phyloP scores from a whole-genome alignment of 2,329 filamentous ascomycete species.

The Aureobasidium sp. region DNA sequence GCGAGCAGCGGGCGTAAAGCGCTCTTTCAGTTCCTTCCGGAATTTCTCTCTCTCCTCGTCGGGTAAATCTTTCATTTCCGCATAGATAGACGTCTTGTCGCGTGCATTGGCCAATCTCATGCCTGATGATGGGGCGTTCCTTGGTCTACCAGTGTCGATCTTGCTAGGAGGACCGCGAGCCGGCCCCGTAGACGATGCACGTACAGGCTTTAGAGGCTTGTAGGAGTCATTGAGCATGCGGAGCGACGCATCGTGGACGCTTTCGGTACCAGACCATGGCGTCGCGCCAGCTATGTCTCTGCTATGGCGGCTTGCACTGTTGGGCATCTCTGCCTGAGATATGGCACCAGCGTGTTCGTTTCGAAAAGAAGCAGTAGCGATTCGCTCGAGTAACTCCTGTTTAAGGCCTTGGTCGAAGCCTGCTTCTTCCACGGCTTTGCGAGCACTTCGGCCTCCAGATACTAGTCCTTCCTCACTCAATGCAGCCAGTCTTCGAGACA shows the following conservation, averaged over 20 bases:
- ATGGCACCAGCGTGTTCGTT: conserved; percentile 46
- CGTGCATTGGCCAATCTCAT: conserved; percentile 48
- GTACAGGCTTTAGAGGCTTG: conserved; percentile 42
- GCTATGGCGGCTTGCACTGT: conserved; percentile 59
- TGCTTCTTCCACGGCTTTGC: conserved; percentile 50
- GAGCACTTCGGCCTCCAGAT: conserved; percentile 45
- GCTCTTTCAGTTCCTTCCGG: conserved; percentile 65
- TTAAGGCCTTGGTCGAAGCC: conserved; percentile 56
- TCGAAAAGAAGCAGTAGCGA: conserved; percentile 47
- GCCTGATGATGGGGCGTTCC: conserved; percentile 33
- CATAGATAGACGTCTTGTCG: conserved; percentile 50
- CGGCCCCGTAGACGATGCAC: conserved; percentile 22
- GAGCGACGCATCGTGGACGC: conserved; percentile 63
- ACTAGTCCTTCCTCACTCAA: conserved; percentile 54
- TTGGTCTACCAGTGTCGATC: conserved; percentile 33
- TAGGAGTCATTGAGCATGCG: conserved; percentile 65
- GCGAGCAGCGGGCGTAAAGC: conserved; percentile 66
- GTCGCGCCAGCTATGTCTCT: conserved; percentile 57
- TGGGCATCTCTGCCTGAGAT: conserved; percentile 45
- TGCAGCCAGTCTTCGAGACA: conserved; percentile 48
- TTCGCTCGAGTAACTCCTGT: conserved; percentile 48
- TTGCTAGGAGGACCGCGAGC: conserved; percentile 33
- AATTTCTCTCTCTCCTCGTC: conserved; percentile 66
- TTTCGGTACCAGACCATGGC: conserved; percentile 74
- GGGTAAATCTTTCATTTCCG: conserved; percentile 49